Evolutionary conservation across 495 filamentous ascomycete species (phyloP), one percentile per base, ranked within the genome.

Genomic region (Endocarpon pusillum): DNA sequence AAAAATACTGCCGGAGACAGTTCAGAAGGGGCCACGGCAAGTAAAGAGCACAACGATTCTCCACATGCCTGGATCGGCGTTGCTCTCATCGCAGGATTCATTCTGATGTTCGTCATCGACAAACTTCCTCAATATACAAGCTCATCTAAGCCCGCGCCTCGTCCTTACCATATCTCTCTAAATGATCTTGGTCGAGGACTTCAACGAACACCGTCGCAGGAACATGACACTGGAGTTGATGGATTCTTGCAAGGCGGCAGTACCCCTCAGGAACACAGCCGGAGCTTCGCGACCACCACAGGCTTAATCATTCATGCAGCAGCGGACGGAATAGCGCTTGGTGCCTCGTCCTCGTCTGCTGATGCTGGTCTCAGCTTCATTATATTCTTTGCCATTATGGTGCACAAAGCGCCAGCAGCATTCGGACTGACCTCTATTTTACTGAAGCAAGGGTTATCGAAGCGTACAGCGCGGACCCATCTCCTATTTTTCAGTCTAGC

Each of bases 81-180:
- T 33, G 78, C 87, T 1, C 58, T 97, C 10, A 73, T 92, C 38
- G 60, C 79, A 15, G 89, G 89, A 8, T 97, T 97, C 55, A 74
- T 92, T 39, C 62, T 97, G 37, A 97, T 97, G 89, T 94, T 91
- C 51, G 71, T 97, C 8, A 77, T 97, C 51, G 91, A 96, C 51
- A 79, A 79, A 33, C 58, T 94, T 5, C 85, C 89, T 19, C 70
- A 73, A 35, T 74, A 81, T 48, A 68, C 74, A 27, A 61, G 67
- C 1, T 64, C 53, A 45, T 65, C 44, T 55, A 72, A 60, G 44
- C 63, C 38, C 49, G 62, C 49, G 51, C 69, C 38, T 40, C 61
- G 52, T 20, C 65, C 69, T 1, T 64, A 78, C 40, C 69, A 92
- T 47, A 91, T 94, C 40, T 83, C 79, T 19, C 64, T 94, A 15